These are phyloP conservation scores for Arthrobotrys musiformis DNA, from an alignment of 2,329 filamentous ascomycete species.

Conservation along the genomic window DNA sequence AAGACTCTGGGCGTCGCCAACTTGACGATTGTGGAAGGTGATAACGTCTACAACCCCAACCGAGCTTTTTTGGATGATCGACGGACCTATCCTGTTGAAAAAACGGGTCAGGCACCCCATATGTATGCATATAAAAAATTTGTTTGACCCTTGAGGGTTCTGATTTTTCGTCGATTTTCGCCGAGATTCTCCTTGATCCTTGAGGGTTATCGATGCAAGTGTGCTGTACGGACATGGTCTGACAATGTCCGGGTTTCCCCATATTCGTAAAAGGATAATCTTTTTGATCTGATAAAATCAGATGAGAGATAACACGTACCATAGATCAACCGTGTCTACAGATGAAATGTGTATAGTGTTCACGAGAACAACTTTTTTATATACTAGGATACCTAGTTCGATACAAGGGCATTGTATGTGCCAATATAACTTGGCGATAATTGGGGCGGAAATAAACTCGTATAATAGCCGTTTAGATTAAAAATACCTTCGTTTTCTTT, in stretches of 20 bases:
- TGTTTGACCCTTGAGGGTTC: conserved; percentile 1
- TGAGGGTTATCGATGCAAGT: conserved; percentile 13
- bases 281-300: conserved; percentile 52
- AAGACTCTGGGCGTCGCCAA: conserved; percentile 53
- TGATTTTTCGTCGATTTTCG: conserved; percentile 34
- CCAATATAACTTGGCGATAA: conserved; percentile 53
- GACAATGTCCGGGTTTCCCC: conserved; percentile 43
- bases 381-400: conserved; percentile 23
- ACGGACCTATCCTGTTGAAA: conserved; percentile 22
- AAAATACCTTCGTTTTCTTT: background rate
- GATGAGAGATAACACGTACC: conserved; percentile 25
- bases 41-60: conserved; percentile 24
- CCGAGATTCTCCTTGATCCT: conserved; percentile 30
- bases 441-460: conserved; percentile 9
- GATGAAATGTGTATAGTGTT: background rate
- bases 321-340: conserved; percentile 5
- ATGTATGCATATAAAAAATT: conserved; percentile 1
- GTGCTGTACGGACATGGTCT: conserved; percentile 12
- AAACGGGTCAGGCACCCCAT: conserved; percentile 52
- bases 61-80: conserved; percentile 55
- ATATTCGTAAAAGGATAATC: conserved; percentile 27
- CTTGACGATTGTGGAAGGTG: conserved; percentile 48
- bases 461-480: conserved; percentile 35
- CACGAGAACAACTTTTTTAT: conserved; percentile 30
- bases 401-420: conserved; percentile 43